Evolutionary conservation across 305 asterid species (phyloP).

Genomic region (Fraxinus albicans): DNA sequence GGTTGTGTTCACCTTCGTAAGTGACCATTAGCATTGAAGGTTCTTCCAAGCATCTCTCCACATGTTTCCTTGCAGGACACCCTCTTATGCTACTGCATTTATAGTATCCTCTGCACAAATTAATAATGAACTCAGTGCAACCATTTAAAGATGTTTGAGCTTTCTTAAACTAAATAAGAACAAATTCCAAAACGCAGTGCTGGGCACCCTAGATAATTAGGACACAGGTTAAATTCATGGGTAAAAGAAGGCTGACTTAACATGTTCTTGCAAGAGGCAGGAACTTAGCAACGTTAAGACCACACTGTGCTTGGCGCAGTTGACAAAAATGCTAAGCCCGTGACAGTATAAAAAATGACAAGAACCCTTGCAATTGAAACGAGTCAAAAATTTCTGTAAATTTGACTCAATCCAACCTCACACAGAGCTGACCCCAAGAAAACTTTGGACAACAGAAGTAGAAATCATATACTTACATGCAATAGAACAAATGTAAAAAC

Average conservation of each 20-base stretch:
- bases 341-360: background rate
- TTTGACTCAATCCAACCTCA: background rate
- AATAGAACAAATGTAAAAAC: background rate
- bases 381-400: background rate
- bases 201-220: background rate
- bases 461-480: background rate
- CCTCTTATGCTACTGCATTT: constrained; percentile 77
- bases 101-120: constrained; percentile 60
- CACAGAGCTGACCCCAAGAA: background rate
- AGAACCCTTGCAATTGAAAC: background rate
- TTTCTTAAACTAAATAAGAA: background rate
- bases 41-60: constrained; percentile 68
- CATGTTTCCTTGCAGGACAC: constrained; percentile 75
- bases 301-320: too few relatives aligned
- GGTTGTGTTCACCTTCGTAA: constrained; percentile 72
- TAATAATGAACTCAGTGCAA: background rate
- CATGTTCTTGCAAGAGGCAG: background rate
- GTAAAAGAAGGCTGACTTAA: background rate
- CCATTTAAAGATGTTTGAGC: background rate
- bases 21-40: constrained; percentile 68
- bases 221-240: background rate
- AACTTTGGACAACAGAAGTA: background rate
- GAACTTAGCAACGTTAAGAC: background rate
- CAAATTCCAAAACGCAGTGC: background rate
- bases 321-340: background rate